Conservation (phyloP, 257 asterid genomes). For the Solanum sejunctum region DNA sequence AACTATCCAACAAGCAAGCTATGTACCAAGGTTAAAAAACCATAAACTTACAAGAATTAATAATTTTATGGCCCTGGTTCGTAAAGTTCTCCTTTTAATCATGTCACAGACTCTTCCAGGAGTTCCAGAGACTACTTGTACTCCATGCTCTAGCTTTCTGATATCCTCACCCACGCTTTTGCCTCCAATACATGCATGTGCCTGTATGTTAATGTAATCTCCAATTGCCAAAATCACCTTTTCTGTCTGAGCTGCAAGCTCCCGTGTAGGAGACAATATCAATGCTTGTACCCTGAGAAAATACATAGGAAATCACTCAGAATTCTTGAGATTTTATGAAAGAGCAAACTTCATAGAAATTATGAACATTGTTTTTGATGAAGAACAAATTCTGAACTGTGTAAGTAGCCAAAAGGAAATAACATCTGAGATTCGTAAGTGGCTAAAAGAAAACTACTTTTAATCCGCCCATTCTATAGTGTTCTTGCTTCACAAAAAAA, state of each 20-base stretch:
- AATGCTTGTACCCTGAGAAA: constrained; percentile 77
- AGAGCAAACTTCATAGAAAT: neutral
- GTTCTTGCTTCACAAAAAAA: neutral
- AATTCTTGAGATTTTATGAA: neutral
- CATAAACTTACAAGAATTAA: constrained; percentile 55
- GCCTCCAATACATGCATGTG: constrained; percentile 97
- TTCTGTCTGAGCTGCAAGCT: constrained; percentile 93
- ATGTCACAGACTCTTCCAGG: constrained; percentile 98
- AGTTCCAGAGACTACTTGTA: constrained; percentile 97
- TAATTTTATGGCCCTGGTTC: constrained; percentile 77
- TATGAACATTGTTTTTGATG: neutral
- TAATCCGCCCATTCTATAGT: neutral
- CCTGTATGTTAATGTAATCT: constrained; percentile 70
- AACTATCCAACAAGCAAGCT: neutral
- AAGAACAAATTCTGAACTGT: neutral
- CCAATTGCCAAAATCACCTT: constrained; percentile 86
- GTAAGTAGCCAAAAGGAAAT: neutral
- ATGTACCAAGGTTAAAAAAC: neutral
- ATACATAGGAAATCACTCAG: neutral
- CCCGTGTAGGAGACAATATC: constrained; percentile 94
- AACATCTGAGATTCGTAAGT: neutral
- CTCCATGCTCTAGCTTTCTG: constrained; percentile 89
- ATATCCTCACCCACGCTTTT: constrained; percentile 96
- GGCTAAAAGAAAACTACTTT: neutral
- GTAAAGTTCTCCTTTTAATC: constrained; percentile 91